Evolutionary conservation across 2,329 filamentous ascomycete species (phyloP).

Genomic region (Pyrenochaeta sp.): DNA sequence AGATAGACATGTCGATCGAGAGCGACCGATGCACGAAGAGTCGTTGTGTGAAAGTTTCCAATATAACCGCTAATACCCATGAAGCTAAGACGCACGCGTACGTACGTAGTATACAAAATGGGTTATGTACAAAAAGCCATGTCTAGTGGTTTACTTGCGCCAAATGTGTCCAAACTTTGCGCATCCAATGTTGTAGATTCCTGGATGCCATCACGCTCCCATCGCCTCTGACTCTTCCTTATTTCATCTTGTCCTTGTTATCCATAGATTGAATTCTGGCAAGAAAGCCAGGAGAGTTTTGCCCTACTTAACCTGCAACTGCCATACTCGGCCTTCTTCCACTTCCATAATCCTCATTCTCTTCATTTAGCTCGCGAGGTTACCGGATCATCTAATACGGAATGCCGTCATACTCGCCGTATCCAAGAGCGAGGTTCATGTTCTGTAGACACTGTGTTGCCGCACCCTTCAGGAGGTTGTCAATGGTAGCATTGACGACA

Average conservation of each 20-base stretch:
- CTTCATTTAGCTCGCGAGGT: too few relatives aligned
- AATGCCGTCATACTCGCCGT: slow-evolving; percentile 88
- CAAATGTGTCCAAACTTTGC: not conserved
- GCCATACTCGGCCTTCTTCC: too few relatives aligned
- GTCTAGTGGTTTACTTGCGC: not conserved
- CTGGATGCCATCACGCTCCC: not conserved
- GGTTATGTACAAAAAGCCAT: slow-evolving; percentile 1
- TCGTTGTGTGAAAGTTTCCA: not conserved
- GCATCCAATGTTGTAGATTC: not conserved
- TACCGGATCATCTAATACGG: slow-evolving; percentile 55
- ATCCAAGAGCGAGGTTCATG: slow-evolving; percentile 92
- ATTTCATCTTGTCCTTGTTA: not conserved
- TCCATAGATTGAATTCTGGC: not conserved
- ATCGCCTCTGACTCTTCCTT: not conserved
- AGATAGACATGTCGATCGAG: too few relatives aligned
- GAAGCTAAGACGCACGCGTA: not conserved
- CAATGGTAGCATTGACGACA: slow-evolving; percentile 92
- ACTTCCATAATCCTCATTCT: too few relatives aligned
- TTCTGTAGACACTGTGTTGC: slow-evolving; percentile 94
- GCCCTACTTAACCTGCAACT: not conserved
- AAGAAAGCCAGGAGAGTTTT: not conserved
- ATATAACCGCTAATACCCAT: not conserved
- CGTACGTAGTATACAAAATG: not conserved
- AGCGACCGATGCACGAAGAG: too few relatives aligned
- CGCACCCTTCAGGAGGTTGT: slow-evolving; percentile 92